A percentile compares a stretch with the other conserved stretches of the same genome.
These are phyloP conservation scores for Chrysanthemum lavandulifolium DNA, from an alignment of 129 eudicot genomes.

Conservation along the genomic window DNA sequence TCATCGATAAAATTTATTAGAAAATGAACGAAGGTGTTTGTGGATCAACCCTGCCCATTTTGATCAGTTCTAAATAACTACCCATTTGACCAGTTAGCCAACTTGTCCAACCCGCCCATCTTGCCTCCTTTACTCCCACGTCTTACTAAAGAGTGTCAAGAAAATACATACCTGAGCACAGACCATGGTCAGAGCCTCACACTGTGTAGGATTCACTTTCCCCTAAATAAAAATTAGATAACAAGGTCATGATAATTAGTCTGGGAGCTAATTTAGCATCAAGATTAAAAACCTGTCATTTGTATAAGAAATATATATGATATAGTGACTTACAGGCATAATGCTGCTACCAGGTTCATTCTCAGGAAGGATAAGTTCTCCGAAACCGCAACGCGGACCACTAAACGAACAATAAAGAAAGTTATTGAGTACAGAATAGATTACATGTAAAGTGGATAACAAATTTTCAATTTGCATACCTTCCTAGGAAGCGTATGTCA, in stretches of 20 bases:
- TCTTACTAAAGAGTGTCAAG: conserved; percentile 6
- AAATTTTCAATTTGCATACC: conserved; percentile 40
- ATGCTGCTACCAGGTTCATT: conserved; percentile 99
- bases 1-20: too few relatives aligned
- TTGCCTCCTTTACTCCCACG: not conserved
- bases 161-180: conserved; percentile 81
- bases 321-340: conserved; percentile 75
- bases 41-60: not conserved
- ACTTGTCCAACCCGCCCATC: not conserved
- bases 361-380: conserved; percentile 97
- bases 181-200: conserved; percentile 98
- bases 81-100: not conserved
- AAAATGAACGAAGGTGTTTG: too few relatives aligned
- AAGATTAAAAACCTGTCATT: not conserved
- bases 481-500: conserved; percentile 93
- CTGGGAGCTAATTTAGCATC: conserved; percentile 12
- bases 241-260: conserved; percentile 11
- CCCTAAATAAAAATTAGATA: conserved; percentile 51
- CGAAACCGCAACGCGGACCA: conserved; percentile 99
- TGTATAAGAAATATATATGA: not conserved
- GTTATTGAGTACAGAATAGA: conserved; percentile 1
- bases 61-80: not conserved
- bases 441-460: not conserved
- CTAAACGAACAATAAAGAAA: conserved; percentile 41
- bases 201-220: conserved; percentile 95